Evolutionary conservation across 169 alveolate genomes (phyloP).

Genomic region (Plasmodium relictum): DNA sequence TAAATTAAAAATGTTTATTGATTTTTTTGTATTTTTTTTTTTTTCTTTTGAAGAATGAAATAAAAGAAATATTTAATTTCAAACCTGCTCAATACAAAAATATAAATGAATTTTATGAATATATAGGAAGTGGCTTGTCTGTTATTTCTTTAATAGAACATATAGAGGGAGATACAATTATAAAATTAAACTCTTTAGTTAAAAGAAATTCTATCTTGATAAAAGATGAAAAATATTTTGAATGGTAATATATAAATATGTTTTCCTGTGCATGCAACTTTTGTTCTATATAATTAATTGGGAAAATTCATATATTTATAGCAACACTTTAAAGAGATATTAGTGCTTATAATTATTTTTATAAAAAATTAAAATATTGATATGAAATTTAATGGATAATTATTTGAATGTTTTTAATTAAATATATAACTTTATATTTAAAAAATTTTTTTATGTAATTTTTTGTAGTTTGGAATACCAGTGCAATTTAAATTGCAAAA

Average conservation of each 20-base stretch:
- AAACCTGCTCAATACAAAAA: conserved; percentile 58
- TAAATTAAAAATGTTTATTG: not conserved
- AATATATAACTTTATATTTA: too few relatives aligned
- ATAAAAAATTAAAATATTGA: too few relatives aligned
- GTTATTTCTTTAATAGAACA: conserved; percentile 46
- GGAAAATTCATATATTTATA: not conserved
- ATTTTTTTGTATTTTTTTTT: conserved; percentile 13
- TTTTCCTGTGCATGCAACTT: not conserved
- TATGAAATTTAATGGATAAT: too few relatives aligned
- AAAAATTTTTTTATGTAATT: too few relatives aligned
- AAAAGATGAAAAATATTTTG: conserved; percentile 62
- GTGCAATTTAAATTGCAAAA: conserved; percentile 64
- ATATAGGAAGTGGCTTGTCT: conserved; percentile 72
- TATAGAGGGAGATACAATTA: conserved; percentile 34
- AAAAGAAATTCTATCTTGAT: conserved; percentile 55
- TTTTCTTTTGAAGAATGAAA: conserved; percentile 25
- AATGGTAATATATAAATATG: conserved; percentile 41
- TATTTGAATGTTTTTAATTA: too few relatives aligned
- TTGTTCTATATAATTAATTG: not conserved
- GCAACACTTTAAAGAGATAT: too few relatives aligned
- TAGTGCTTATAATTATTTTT: too few relatives aligned
- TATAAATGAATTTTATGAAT: conserved; percentile 57
- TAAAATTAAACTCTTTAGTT: conserved; percentile 29
- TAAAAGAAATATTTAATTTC: conserved; percentile 40
- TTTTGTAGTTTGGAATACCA: conserved; percentile 51